A percentile compares a stretch with the other conserved stretches of the same genome.
Evolutionary conservation across 1,139 yeast genomes (phyloP).

Genomic region (Geotrichum fermentans): DNA sequence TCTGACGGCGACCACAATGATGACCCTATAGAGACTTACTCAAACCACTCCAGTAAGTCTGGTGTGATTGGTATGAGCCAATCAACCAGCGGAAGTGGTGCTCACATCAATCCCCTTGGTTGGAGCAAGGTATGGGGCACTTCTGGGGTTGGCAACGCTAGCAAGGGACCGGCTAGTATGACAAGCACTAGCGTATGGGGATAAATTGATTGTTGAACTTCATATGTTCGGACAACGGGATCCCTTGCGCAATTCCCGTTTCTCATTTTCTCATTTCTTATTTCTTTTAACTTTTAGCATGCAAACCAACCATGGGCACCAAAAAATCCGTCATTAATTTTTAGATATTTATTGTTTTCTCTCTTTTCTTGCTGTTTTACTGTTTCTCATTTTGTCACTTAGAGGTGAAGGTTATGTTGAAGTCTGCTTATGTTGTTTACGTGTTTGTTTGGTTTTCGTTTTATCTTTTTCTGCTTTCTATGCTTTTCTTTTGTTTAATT

Average conservation of each 20-base stretch:
- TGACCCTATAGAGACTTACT: background rate
- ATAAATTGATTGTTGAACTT: background rate
- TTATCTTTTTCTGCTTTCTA: too few species aligned
- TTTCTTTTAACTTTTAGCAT: background rate
- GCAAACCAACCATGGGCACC: too few species aligned
- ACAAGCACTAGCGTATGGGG: slow-evolving; percentile 16
- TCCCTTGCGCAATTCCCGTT: background rate
- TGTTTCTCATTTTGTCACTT: too few species aligned
- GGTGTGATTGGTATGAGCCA: slow-evolving; percentile 4
- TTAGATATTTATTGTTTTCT: background rate
- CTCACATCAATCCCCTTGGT: slow-evolving; percentile 2
- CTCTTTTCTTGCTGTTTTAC: slow-evolving; percentile 1
- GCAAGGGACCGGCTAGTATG: background rate
- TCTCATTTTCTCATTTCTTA: background rate
- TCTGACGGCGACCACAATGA: slow-evolving; percentile 4
- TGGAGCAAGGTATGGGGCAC: slow-evolving; percentile 18
- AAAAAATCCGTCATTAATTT: too few species aligned
- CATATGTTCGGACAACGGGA: too few species aligned
- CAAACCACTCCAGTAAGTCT: background rate
- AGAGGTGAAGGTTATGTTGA: too few species aligned
- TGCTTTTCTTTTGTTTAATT: too few species aligned
- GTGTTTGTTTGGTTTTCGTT: background rate
- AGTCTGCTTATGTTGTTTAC: too few species aligned
- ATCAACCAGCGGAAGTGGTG: background rate
- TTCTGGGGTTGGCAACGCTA: background rate